Percentiles rank a stretch among this genome's conserved stretches.
These are phyloP conservation scores for Xylaria nigripes DNA, from an alignment of 495 filamentous ascomycete species.

Conservation along the genomic window DNA sequence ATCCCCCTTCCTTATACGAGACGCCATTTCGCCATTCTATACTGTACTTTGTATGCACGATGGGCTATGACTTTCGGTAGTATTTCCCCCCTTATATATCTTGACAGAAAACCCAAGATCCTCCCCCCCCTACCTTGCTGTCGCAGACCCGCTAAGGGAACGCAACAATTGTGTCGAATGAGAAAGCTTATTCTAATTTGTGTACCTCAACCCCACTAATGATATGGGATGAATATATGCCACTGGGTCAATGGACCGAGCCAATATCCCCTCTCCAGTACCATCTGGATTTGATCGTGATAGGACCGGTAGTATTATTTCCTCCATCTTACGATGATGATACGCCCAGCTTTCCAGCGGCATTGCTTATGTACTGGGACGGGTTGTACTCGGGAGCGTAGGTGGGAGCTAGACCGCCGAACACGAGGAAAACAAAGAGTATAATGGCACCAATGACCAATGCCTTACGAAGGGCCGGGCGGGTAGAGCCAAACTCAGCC, in stretches of 20 bases:
- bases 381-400: slow-evolving; percentile 42
- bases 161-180: too few species aligned
- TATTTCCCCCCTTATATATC: too few species aligned
- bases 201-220: too few species aligned
- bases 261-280: too few species aligned
- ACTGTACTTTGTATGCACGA: background rate
- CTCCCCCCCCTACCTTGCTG: too few species aligned
- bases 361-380: slow-evolving; percentile 34
- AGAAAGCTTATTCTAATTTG: too few species aligned
- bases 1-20: slow-evolving; percentile 1
- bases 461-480: slow-evolving; percentile 68
- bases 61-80: background rate
- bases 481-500: slow-evolving; percentile 74
- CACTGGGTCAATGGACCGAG: too few species aligned
- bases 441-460: slow-evolving; percentile 53
- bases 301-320: too few species aligned
- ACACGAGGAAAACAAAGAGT: slow-evolving; percentile 58
- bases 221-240: too few species aligned
- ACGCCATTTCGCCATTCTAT: slow-evolving; percentile 10
- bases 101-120: too few species aligned
- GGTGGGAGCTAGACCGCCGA: slow-evolving; percentile 45
- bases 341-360: slow-evolving; percentile 41
- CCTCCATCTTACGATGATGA: slow-evolving; percentile 20
- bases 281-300: too few species aligned
- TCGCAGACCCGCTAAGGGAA: too few species aligned